Conservation (phyloP, 495 filamentous ascomycete genomes). For the Trichoderma asperelloides region DNA sequence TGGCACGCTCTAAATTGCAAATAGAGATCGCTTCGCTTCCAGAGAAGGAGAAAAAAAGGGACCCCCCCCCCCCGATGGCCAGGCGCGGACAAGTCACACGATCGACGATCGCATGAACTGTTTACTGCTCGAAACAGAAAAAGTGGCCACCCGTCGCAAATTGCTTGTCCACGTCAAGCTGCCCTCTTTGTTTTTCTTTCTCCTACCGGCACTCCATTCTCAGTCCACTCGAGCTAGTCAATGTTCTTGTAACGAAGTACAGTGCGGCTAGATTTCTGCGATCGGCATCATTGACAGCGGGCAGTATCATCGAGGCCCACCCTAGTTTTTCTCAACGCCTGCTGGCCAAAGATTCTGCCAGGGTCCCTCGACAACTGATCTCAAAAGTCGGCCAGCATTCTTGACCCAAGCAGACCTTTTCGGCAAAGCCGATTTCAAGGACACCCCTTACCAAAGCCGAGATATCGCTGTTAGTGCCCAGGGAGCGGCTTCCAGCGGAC, state of each 20-base stretch:
- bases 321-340: background rate
- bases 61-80: background rate
- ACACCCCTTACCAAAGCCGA: background rate
- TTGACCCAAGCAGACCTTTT: background rate
- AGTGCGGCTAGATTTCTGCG: conserved; percentile 5
- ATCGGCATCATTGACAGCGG: conserved; percentile 8
- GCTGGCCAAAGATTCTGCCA: background rate
- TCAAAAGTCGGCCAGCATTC: background rate
- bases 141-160: conserved; percentile 5
- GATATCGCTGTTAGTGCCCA: background rate
- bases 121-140: conserved; percentile 6
- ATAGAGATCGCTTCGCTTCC: background rate
- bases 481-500: background rate
- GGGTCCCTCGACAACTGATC: background rate
- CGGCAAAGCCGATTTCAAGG: conserved; percentile 4
- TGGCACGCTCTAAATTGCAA: background rate
- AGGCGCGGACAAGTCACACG: conserved; percentile 1
- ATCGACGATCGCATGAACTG: conserved; percentile 8
- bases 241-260: background rate
- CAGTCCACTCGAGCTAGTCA: background rate
- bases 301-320: background rate
- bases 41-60: background rate
- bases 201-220: background rate
- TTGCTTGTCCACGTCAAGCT: background rate
- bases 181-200: too few species aligned